A percentile compares a stretch with the other conserved stretches of the same genome.
These are phyloP conservation scores for Debaryomycetaceae sp. DNA, from an alignment of 1,139 yeast species.

Conservation along the genomic window DNA sequence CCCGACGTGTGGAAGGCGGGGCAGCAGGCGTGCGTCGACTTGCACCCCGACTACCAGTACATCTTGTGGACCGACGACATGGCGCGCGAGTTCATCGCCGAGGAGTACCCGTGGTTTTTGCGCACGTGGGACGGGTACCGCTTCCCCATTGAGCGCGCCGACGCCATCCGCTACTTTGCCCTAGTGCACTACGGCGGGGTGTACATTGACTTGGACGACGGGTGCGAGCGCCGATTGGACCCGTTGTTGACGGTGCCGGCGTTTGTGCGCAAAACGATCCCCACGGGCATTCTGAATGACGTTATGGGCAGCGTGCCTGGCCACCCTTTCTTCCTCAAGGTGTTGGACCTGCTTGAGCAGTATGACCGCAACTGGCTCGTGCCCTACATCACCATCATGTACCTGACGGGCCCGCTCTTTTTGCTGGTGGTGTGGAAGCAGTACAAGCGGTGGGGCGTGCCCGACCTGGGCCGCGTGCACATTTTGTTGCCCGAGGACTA, in stretches of 20 bases:
- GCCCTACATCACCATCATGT: conserved; percentile 90
- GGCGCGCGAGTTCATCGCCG: conserved; percentile 73
- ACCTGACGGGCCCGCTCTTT: conserved; percentile 88
- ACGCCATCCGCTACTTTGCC: conserved; percentile 86
- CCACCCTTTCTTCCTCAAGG: conserved; percentile 81
- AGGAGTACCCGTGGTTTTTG: conserved; percentile 83
- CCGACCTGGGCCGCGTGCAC: conserved; percentile 59
- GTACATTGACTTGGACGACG: conserved; percentile 87
- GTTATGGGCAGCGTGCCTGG: conserved; percentile 86
- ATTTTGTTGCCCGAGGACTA: conserved; percentile 70
- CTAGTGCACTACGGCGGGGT: conserved; percentile 83
- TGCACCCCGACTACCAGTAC: conserved; percentile 85
- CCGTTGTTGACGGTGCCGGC: conserved; percentile 80
- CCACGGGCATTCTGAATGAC: conserved; percentile 90
- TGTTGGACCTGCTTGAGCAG: conserved; percentile 55
- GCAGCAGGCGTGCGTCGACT: conserved; percentile 67
- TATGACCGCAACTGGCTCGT: conserved; percentile 73
- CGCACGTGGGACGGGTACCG: conserved; percentile 71
- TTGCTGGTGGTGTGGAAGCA: conserved; percentile 84
- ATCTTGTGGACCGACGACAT: conserved; percentile 87
- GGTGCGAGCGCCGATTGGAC: conserved; percentile 72
- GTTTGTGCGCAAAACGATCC: conserved; percentile 80
- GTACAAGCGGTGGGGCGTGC: conserved; percentile 74
- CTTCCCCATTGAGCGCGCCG: conserved; percentile 86
- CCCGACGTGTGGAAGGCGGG: conserved; percentile 82